Conservation (phyloP, 768 basidiomycete genomes). For the Hygrophorus russula region DNA sequence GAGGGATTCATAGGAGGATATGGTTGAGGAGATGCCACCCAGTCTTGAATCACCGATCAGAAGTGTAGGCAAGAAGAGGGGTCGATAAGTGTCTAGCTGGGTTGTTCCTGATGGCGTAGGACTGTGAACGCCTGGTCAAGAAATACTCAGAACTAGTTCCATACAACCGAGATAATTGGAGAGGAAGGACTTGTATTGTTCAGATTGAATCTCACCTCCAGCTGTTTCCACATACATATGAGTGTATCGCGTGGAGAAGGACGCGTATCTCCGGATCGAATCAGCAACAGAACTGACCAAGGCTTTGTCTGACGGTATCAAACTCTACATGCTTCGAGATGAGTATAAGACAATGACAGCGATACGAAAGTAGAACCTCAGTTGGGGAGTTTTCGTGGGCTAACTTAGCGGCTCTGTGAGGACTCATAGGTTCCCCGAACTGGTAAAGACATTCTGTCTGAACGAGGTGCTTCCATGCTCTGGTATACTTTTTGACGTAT, state of each 20-base stretch:
- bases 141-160: conserved; percentile 5
- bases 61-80: conserved; percentile 78
- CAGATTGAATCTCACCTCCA: conserved; percentile 54
- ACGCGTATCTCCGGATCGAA: conserved; percentile 48
- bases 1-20: conserved; percentile 88
- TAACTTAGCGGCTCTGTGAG: conserved; percentile 72
- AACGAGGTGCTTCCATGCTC: conserved; percentile 28
- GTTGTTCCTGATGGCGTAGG: conserved; percentile 75
- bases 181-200: neutral
- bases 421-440: conserved; percentile 85
- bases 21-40: conserved; percentile 87
- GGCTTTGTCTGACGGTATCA: conserved; percentile 49
- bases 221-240: conserved; percentile 90
- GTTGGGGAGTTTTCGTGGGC: conserved; percentile 20
- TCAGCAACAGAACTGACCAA: conserved; percentile 54
- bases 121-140: conserved; percentile 71
- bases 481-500: conserved; percentile 50
- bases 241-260: conserved; percentile 16
- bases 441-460: conserved; percentile 66
- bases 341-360: neutral
- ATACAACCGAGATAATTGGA: conserved; percentile 8
- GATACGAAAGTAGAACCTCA: conserved; percentile 1
- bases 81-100: conserved; percentile 79
- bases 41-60: conserved; percentile 83
- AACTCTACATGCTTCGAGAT: neutral